A percentile compares a stretch with the other conserved stretches of the same genome.
Evolutionary conservation across 176 grass and related monocot genomes (phyloP).

Genomic region (Bromus sterilis): DNA sequence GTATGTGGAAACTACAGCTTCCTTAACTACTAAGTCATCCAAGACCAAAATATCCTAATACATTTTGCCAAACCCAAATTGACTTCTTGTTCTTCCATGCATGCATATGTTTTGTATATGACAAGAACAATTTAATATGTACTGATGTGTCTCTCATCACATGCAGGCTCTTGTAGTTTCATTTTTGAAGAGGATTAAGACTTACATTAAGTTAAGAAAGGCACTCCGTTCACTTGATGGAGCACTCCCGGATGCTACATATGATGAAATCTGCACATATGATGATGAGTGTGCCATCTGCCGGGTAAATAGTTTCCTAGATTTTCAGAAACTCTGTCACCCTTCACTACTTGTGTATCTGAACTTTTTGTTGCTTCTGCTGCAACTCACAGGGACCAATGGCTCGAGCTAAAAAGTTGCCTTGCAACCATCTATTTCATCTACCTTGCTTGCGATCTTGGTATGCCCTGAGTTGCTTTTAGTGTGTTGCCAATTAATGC

Average conservation of each 20-base stretch:
- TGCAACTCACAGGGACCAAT: slow-evolving; percentile 73
- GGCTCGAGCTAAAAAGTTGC: slow-evolving; percentile 90
- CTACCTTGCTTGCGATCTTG: slow-evolving; percentile 94
- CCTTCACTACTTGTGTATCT: slow-evolving; percentile 28
- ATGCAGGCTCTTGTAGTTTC: slow-evolving; percentile 74
- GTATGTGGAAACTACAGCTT: no score
- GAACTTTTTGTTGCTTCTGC: slow-evolving; percentile 14
- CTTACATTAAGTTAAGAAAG: slow-evolving; percentile 71
- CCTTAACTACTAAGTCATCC: no score
- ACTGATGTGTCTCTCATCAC: slow-evolving; percentile 18
- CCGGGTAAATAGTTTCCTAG: slow-evolving; percentile 53
- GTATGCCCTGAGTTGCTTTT: slow-evolving; percentile 38
- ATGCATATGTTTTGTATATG: no score
- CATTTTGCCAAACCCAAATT: no score
- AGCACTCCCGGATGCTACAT: slow-evolving; percentile 91
- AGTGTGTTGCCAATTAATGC: slow-evolving; percentile 4
- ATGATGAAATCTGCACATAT: slow-evolving; percentile 77
- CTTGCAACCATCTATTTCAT: slow-evolving; percentile 98
- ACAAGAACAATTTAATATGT: no score
- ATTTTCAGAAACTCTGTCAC: slow-evolving; percentile 2
- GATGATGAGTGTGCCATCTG: slow-evolving; percentile 99
- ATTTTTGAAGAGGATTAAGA: slow-evolving; percentile 69
- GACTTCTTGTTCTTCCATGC: no score
- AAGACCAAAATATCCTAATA: no score
- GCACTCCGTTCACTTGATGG: slow-evolving; percentile 79